phyloP scores from a whole-genome alignment of 768 basidiomycete genomes.

The Clitopilus hobsonii region DNA sequence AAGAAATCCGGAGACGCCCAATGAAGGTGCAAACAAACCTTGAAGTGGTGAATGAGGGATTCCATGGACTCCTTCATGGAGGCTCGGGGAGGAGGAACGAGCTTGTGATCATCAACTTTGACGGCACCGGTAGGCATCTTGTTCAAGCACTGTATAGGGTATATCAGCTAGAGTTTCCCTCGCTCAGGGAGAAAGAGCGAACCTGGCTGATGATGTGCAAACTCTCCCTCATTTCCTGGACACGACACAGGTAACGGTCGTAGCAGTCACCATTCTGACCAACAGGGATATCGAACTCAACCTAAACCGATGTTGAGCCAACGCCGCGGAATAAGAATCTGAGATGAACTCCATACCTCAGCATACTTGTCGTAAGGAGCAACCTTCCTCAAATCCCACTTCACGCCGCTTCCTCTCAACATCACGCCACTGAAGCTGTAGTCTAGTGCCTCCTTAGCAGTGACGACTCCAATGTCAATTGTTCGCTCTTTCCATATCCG shows the following conservation, averaged over 20 bases:
- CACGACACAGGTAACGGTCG: constrained; percentile 94
- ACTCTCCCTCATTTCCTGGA: constrained; percentile 97
- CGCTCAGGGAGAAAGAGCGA: constrained; percentile 10
- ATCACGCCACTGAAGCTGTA: constrained; percentile 97
- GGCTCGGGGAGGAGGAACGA: constrained; percentile 92
- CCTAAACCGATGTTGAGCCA: constrained; percentile 34
- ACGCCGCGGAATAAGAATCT: not conserved
- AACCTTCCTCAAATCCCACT: constrained; percentile 93
- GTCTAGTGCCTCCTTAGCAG: constrained; percentile 87
- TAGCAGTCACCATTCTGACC: constrained; percentile 98
- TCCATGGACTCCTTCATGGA: constrained; percentile 99
- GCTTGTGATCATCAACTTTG: constrained; percentile 97
- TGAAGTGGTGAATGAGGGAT: constrained; percentile 97
- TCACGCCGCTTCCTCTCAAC: constrained; percentile 88
- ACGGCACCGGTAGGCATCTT: constrained; percentile 92
- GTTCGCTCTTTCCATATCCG: constrained; percentile 98
- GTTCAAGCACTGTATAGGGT: constrained; percentile 73
- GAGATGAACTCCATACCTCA: constrained; percentile 43
- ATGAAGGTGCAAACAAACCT: constrained; percentile 42
- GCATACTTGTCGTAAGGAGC: constrained; percentile 96
- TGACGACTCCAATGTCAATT: constrained; percentile 84
- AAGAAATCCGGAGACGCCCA: not conserved
- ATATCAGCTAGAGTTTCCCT: not conserved
- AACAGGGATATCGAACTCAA: constrained; percentile 97
- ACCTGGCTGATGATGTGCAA: constrained; percentile 83